These are phyloP conservation scores for Escallonia herrerae DNA, from an alignment of 129 eudicot species.

Conservation along the genomic window DNA sequence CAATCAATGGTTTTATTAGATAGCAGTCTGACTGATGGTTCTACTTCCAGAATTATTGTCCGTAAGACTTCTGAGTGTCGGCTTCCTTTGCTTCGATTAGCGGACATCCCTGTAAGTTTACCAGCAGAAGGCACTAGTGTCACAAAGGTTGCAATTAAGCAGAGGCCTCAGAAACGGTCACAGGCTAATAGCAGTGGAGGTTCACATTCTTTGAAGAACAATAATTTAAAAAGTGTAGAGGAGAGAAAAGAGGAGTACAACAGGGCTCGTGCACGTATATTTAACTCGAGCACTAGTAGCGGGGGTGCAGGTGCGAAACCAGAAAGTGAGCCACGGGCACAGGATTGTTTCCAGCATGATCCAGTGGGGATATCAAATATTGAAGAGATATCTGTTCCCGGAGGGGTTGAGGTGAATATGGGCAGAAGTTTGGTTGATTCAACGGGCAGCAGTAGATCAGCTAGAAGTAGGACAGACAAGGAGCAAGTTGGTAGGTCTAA, in stretches of 20 bases:
- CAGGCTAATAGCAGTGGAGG: slow-evolving; percentile 25
- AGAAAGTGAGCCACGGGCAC: slow-evolving; percentile 45
- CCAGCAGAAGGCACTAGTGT: slow-evolving; percentile 57
- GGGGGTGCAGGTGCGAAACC: slow-evolving; percentile 41
- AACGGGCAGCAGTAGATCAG: slow-evolving; percentile 58
- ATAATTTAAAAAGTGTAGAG: slow-evolving; percentile 84
- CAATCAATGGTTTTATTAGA: slow-evolving; percentile 83
- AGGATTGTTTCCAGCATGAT: slow-evolving; percentile 48
- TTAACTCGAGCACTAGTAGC: slow-evolving; percentile 44
- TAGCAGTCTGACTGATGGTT: slow-evolving; percentile 58
- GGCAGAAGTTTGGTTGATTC: slow-evolving; percentile 52
- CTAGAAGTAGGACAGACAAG: slow-evolving; percentile 58
- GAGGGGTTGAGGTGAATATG: slow-evolving; percentile 34
- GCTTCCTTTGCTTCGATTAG: slow-evolving; percentile 68
- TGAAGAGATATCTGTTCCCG: slow-evolving; percentile 44
- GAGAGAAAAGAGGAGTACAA: slow-evolving; percentile 96
- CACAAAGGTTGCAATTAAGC: slow-evolving; percentile 86
- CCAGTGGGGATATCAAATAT: slow-evolving; percentile 29
- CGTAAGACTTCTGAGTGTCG: slow-evolving; percentile 69
- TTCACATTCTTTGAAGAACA: slow-evolving; percentile 38
- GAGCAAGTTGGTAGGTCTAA: slow-evolving; percentile 62
- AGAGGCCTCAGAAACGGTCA: slow-evolving; percentile 73
- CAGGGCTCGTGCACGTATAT: slow-evolving; percentile 91
- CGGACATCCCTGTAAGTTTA: slow-evolving; percentile 75
- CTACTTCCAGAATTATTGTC: slow-evolving; percentile 77